phyloP scores from a whole-genome alignment of 768 basidiomycete species.

The Pisolithus albus region DNA sequence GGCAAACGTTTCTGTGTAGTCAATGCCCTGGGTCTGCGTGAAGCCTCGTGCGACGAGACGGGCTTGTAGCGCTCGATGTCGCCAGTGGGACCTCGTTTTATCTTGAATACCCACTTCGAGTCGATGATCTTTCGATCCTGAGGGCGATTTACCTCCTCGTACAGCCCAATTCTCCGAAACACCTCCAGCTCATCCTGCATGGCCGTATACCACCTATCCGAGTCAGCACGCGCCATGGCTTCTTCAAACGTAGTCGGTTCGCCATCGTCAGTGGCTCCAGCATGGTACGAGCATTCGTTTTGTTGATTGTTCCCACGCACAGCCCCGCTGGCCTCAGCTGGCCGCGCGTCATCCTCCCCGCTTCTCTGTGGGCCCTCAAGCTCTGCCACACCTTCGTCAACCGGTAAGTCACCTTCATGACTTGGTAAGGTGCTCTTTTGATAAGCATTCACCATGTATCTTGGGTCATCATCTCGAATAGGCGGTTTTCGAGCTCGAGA shows the following conservation, averaged over 20 bases:
- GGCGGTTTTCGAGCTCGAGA: not conserved
- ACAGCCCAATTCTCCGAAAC: not conserved
- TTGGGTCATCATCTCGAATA: not conserved
- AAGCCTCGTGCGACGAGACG: slow-evolving; percentile 34
- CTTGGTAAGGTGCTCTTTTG: not conserved
- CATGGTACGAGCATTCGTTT: not conserved
- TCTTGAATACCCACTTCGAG: slow-evolving; percentile 3
- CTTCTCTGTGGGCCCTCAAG: not conserved
- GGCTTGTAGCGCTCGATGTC: slow-evolving; percentile 30
- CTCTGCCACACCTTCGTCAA: too few species aligned
- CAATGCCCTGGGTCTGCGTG: slow-evolving; percentile 26
- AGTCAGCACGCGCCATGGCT: not conserved
- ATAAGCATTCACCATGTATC: not conserved
- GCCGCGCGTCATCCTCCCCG: too few species aligned
- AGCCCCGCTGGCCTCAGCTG: too few species aligned
- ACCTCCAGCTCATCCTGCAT: not conserved
- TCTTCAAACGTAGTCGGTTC: not conserved
- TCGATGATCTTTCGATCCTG: not conserved
- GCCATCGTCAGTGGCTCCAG: not conserved
- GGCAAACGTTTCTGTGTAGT: slow-evolving; percentile 29
- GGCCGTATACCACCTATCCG: not conserved
- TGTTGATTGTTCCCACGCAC: not conserved
- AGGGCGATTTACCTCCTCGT: slow-evolving; percentile 1
- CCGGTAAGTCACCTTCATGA: too few species aligned
- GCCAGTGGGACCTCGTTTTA: slow-evolving; percentile 14